Evolutionary conservation across 2,329 filamentous ascomycete species (phyloP).

Genomic region (Curvularia eragrostidis): DNA sequence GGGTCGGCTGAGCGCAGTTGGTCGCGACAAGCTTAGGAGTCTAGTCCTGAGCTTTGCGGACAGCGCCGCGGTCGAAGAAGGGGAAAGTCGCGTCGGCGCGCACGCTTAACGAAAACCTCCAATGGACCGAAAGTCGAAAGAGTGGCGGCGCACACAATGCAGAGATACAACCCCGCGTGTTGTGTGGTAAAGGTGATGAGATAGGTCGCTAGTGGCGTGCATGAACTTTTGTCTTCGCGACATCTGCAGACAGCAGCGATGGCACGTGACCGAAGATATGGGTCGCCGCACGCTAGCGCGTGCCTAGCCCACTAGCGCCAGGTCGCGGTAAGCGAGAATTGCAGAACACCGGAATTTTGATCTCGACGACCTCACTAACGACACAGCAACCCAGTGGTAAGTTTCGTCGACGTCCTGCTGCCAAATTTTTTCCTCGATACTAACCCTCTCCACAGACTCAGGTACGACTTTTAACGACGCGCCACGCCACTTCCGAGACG

Average conservation of each 20-base stretch:
- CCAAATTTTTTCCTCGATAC: slow-evolving; percentile 18
- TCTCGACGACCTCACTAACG: slow-evolving; percentile 28
- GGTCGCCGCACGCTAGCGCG: background rate
- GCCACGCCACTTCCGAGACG: slow-evolving; percentile 10
- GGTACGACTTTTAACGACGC: slow-evolving; percentile 30
- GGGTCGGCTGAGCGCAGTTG: slow-evolving; percentile 15
- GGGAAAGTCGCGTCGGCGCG: slow-evolving; percentile 34
- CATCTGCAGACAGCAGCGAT: slow-evolving; percentile 13
- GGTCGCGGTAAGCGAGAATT: slow-evolving; percentile 15
- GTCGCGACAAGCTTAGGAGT: slow-evolving; percentile 32
- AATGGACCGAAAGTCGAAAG: slow-evolving; percentile 17
- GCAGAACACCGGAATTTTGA: slow-evolving; percentile 18
- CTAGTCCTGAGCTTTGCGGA: slow-evolving; percentile 36
- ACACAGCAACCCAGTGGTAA: slow-evolving; percentile 48
- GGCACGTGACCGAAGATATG: slow-evolving; percentile 5
- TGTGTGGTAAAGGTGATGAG: slow-evolving; percentile 36
- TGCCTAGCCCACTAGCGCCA: slow-evolving; percentile 20
- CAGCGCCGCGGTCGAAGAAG: slow-evolving; percentile 29
- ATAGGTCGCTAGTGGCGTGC: slow-evolving; percentile 29
- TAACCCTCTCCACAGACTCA: slow-evolving; percentile 28
- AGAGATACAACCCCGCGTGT: slow-evolving; percentile 36
- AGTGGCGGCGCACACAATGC: slow-evolving; percentile 29
- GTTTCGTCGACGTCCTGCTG: slow-evolving; percentile 28
- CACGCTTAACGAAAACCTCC: slow-evolving; percentile 18
- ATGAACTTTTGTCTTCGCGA: slow-evolving; percentile 28